Percentiles rank a stretch among this genome's conserved stretches.
phyloP scores from a whole-genome alignment of 2,329 filamentous ascomycete species.

The Penicillium thymicola region DNA sequence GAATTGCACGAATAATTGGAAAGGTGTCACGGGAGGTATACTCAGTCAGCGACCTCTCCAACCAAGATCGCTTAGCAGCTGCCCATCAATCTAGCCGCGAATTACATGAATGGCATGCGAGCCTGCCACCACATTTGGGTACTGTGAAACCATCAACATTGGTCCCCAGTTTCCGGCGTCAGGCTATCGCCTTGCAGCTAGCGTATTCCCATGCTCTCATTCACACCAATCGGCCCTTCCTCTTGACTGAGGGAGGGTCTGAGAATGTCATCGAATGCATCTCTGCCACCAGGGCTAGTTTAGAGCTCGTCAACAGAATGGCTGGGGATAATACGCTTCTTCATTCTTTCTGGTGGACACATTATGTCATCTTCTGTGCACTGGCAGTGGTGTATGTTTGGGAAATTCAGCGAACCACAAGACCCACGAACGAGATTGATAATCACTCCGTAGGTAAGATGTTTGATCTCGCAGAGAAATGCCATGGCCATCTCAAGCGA shows the following conservation, averaged over 20 bases:
- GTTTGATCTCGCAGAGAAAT: conserved; percentile 45
- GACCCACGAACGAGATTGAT: conserved; percentile 13
- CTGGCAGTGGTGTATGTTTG: conserved; percentile 55
- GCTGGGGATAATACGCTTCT: conserved; percentile 20
- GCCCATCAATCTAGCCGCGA: conserved; percentile 19
- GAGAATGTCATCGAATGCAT: conserved; percentile 21
- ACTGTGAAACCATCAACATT: conserved; percentile 24
- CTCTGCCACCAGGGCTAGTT: conserved; percentile 19
- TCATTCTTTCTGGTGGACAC: conserved; percentile 30
- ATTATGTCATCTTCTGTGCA: conserved; percentile 49
- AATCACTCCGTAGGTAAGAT: conserved; percentile 19
- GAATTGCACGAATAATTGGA: conserved; percentile 25
- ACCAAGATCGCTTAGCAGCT: conserved; percentile 20
- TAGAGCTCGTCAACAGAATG: conserved; percentile 20
- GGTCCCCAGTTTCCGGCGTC: conserved; percentile 24
- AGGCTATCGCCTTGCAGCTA: conserved; percentile 27
- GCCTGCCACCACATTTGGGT: conserved; percentile 25
- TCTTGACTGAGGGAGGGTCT: conserved; percentile 17
- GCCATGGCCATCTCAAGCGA: conserved; percentile 46
- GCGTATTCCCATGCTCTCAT: conserved; percentile 27
- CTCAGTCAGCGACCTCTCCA: conserved; percentile 19
- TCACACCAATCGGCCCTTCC: conserved; percentile 24
- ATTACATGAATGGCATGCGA: conserved; percentile 20
- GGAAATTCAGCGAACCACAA: conserved; percentile 46
- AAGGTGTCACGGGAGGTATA: conserved; percentile 26